Evolutionary conservation across 805 yeast genomes (phyloP), one percentile per base, ranked within the genome.

Genomic region (Yarrowia deformans): DNA sequence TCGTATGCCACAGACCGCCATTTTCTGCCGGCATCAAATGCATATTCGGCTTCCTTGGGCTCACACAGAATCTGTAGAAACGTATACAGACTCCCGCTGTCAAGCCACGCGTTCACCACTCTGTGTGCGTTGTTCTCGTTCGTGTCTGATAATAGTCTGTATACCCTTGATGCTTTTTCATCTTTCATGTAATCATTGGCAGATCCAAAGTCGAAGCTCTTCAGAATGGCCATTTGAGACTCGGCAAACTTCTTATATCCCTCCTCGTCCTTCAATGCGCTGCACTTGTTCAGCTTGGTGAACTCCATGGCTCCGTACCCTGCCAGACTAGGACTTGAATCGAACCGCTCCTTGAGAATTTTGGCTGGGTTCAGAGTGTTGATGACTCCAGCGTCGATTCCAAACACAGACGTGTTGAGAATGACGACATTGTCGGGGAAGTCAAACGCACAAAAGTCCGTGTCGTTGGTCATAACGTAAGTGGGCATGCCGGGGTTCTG

Each of bases 271-370:
- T 32, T 32, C 64, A 58, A 18, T 5, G 64, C 12, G 1, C 14
- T n/a, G 14, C 64, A 29, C 40, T 58, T 58, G 50, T 18, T 34
- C 16, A 58, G 50, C 39, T 58, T 58, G 50, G 29, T 58, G 34
- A 58, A 58, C 50, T 58, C 64, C 64, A 58, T 58, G 32, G 64
- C 64, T 18, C 64, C 64, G 9, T 32, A 58, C n/a, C 50, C 64
- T 0, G 64, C 64, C n/a, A 58, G 16, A 58, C 50, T 42, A 2
- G 64, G 64, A n/a, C 9, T 2, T 40, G 43, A n/a, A n/a, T 32
- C 14, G 12, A 42, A 58, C 8, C 45, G 39, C 32, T 58, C 64
- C 18, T 18, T 32, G 18, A 58, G 64, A 8, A 16, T 12, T 18
- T 34, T 42, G 14, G 50, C 35, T 3, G 64, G 64, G 19, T 40